phyloP scores from a whole-genome alignment of 2,329 filamentous ascomycete species.

The Colletotrichum graminicola region DNA sequence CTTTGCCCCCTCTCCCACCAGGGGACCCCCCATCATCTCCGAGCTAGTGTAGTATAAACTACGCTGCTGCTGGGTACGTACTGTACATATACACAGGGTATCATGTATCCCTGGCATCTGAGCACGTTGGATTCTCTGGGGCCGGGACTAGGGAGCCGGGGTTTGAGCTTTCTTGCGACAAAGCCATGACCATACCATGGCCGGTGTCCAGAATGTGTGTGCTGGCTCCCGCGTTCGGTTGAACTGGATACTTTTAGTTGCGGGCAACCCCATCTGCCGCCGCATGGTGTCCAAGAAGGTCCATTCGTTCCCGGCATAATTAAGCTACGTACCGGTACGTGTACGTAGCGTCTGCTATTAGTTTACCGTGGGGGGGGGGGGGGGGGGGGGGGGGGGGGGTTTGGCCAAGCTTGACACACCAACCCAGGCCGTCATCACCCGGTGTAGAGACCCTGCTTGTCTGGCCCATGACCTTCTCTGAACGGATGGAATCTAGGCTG shows the following conservation, averaged over 20 bases:
- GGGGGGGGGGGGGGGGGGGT: no score
- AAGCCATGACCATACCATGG: conserved; percentile 21
- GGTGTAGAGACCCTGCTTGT: neutral
- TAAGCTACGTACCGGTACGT: neutral
- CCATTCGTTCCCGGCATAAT: neutral
- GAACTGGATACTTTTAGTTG: neutral
- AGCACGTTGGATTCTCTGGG: conserved; percentile 36
- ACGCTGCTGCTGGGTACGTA: no score
- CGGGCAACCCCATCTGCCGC: conserved; percentile 10
- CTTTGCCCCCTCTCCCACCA: neutral
- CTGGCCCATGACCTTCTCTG: neutral
- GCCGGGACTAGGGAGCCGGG: conserved; percentile 26
- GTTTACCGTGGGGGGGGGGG: neutral
- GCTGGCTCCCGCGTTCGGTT: conserved; percentile 27
- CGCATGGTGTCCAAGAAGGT: conserved; percentile 1
- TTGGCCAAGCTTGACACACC: neutral
- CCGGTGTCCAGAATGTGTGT: conserved; percentile 21
- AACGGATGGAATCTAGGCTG: no score
- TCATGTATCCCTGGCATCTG: conserved; percentile 24
- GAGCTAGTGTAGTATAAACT: conserved; percentile 11
- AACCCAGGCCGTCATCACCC: neutral
- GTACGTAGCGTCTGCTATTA: neutral
- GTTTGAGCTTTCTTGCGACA: conserved; percentile 16
- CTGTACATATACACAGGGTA: no score
- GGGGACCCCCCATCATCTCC: conserved; percentile 41